Conservation (phyloP, 176 grass and related monocot genomes). For the Aegilops longissima region DNA sequence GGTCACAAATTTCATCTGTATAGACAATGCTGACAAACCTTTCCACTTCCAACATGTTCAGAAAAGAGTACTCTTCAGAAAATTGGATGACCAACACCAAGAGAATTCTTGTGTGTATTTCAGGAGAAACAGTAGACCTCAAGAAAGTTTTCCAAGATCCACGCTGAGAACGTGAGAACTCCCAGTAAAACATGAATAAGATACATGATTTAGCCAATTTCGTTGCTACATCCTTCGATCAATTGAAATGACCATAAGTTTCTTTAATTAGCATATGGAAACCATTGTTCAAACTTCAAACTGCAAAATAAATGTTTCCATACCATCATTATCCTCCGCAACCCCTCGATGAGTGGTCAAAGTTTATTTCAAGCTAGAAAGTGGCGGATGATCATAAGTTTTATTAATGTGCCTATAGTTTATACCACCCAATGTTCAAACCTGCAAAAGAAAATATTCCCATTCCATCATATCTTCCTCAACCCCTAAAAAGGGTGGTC, state of each 20-base stretch:
- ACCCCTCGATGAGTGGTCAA: slow-evolving; percentile 28
- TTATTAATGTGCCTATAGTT: neutral
- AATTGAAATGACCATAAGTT: neutral
- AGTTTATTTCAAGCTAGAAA: slow-evolving; percentile 43
- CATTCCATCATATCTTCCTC: slow-evolving; percentile 22
- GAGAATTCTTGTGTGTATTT: too few species aligned
- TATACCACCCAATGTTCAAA: neutral
- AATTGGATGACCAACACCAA: too few species aligned
- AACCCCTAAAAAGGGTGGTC: slow-evolving; percentile 29
- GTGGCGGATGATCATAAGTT: neutral
- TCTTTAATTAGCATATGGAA: neutral
- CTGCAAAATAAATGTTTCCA: neutral
- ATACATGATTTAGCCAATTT: too few species aligned
- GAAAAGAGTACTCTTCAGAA: too few species aligned
- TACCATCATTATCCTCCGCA: slow-evolving; percentile 20
- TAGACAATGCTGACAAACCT: too few species aligned
- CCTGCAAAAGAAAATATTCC: neutral
- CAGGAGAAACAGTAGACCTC: too few species aligned
- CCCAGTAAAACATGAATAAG: too few species aligned
- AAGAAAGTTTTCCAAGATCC: too few species aligned
- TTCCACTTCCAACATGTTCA: too few species aligned
- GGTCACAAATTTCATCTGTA: too few species aligned
- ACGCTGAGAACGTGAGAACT: too few species aligned
- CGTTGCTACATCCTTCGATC: neutral
- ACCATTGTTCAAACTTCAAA: neutral